Conservation (phyloP, 176 grass and related monocot species). For the Aegilops tauschii region DNA sequence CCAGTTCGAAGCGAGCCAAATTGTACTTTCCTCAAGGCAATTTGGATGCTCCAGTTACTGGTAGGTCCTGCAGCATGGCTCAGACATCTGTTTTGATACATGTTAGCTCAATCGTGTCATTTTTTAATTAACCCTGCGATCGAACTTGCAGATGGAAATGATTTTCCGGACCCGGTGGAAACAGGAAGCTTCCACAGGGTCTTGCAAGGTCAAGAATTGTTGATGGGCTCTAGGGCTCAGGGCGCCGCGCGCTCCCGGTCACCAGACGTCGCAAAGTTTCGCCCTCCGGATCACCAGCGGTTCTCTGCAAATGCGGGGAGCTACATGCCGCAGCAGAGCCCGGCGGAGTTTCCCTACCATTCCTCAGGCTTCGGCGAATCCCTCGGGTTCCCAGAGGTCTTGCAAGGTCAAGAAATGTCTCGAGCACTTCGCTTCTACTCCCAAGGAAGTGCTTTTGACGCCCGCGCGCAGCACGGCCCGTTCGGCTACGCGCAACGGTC, state of each 20-base stretch:
- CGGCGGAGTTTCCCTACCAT: conserved; percentile 41
- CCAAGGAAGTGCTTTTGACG: conserved; percentile 18
- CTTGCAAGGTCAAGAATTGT: conserved; percentile 99
- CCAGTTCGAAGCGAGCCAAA: conserved; percentile 71
- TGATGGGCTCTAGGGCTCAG: conserved; percentile 50
- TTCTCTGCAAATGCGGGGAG: conserved; percentile 26
- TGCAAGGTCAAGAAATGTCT: conserved; percentile 99
- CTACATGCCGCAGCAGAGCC: not conserved
- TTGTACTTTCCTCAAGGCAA: conserved; percentile 47
- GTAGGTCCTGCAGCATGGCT: conserved; percentile 29
- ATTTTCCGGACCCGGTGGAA: conserved; percentile 52
- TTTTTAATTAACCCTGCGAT: not conserved
- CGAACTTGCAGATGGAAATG: conserved; percentile 70
- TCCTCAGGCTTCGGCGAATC: conserved; percentile 64
- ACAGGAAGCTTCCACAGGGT: conserved; percentile 68
- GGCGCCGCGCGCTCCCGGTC: conserved; percentile 27
- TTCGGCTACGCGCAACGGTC: conserved; percentile 27
- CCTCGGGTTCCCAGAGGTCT: conserved; percentile 82
- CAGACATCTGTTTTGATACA: not conserved
- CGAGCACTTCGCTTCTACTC: conserved; percentile 28
- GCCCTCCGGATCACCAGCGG: not conserved
- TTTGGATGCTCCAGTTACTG: conserved; percentile 41
- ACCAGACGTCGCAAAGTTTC: conserved; percentile 13
- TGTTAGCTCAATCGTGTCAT: not conserved
- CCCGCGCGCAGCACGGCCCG: conserved; percentile 18